Evolutionary conservation across 352 stramenopile species (phyloP), one percentile per base, ranked within the genome.

Genomic region (Pythium grandisporangium): DNA sequence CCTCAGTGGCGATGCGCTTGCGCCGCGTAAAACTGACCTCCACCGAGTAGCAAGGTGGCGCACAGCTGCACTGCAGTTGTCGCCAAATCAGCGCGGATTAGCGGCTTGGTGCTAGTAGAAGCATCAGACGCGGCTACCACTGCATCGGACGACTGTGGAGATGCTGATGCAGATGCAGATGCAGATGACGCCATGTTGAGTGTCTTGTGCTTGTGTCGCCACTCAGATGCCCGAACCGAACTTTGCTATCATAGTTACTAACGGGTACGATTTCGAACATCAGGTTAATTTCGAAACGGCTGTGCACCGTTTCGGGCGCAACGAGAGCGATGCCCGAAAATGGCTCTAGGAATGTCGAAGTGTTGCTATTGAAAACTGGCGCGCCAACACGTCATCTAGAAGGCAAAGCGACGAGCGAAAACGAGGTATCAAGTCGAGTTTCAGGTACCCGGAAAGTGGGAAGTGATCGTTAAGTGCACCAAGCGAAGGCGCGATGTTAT

Each of bases 31-130:
- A n/a, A 42, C 41, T 14, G 21, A 77, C 68, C 68, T 60, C 68
- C 65, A 10, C 54, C 57, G 23, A 81, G 55, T 38, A 81, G 58
- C 13, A 53, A 37, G 0, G 52, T 61, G 27, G 68, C 59, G 2
- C 70, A 57, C 6, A 68, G 17, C 27, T 65, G 68, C 5, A 81
- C 53, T 8, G 39, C 44, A 5, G 49, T 24, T 22, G 47, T 48
- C 14, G 47, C 36, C 12, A 35, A 32, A 34, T 50, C 43, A 14
- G 43, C 30, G 5, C 42, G 42, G 32, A 48, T 40, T 23, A 17
- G 16, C 24, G n/a, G 19, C 21, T 16, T 16, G 29, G 27, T 37
- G 4, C 21, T 30, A 16, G 25, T 23, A 12, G 12, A 27, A 17
- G 5, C 23, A 33, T 12, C 29, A 10, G 25, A 19, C 13, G 17